Conservation (phyloP, 2,329 filamentous ascomycete species). For the Parastagonospora nodorum region DNA sequence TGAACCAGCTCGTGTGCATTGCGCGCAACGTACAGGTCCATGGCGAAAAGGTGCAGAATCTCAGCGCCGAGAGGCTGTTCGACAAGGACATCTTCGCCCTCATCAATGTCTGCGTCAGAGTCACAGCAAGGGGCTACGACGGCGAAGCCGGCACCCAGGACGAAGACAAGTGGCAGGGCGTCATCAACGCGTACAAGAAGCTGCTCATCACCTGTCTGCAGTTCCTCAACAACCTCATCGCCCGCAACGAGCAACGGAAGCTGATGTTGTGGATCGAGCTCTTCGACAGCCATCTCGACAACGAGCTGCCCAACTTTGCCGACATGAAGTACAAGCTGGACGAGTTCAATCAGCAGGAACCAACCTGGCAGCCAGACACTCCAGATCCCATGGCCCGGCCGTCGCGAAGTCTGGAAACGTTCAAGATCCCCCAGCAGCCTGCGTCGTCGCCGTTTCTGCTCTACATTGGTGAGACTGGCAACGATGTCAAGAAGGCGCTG, state of each 20-base stretch:
- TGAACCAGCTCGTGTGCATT: constrained; percentile 67
- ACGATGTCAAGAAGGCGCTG: constrained; percentile 46
- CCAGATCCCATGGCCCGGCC: constrained; percentile 16
- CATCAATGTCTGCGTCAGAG: constrained; percentile 67
- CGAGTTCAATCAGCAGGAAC: constrained; percentile 31
- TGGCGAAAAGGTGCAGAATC: constrained; percentile 65
- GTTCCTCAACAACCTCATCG: constrained; percentile 69
- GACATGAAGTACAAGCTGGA: constrained; percentile 46
- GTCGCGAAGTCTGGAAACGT: constrained; percentile 32
- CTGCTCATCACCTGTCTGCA: constrained; percentile 69
- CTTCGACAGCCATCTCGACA: constrained; percentile 61
- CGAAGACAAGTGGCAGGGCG: constrained; percentile 68
- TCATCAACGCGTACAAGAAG: constrained; percentile 69
- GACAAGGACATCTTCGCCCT: constrained; percentile 66
- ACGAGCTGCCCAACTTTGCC: constrained; percentile 43
- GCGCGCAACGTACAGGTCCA: constrained; percentile 66
- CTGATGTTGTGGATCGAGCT: constrained; percentile 69
- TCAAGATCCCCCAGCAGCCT: constrained; percentile 46
- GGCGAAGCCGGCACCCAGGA: constrained; percentile 65
- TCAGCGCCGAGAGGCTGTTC: constrained; percentile 64
- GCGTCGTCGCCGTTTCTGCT: constrained; percentile 48
- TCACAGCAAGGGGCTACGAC: constrained; percentile 68
- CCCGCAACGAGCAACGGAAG: constrained; percentile 68
- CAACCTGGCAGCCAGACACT: constrained; percentile 19
- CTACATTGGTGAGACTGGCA: constrained; percentile 47